phyloP scores from a whole-genome alignment of 129 eudicot species.

The Arctium lappa region DNA sequence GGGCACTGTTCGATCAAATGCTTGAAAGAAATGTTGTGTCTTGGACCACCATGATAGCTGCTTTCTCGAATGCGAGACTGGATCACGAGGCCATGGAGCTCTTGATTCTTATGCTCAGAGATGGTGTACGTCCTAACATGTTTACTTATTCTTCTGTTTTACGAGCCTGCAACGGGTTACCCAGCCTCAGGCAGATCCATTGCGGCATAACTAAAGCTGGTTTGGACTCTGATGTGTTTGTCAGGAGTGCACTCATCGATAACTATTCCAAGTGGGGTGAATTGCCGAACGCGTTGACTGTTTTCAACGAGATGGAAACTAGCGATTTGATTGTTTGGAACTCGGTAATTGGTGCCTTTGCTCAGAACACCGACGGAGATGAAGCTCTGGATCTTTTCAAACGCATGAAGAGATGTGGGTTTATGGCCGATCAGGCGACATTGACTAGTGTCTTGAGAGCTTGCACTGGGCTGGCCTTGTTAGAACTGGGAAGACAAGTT shows the following conservation, averaged over 20 bases:
- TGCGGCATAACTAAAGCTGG: conserved; percentile 54
- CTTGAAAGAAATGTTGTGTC: conserved; percentile 69
- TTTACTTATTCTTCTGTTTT: conserved; percentile 65
- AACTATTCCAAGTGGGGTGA: conserved; percentile 77
- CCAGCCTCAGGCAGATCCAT: conserved; percentile 57
- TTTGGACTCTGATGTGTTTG: conserved; percentile 71
- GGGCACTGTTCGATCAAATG: conserved; percentile 62
- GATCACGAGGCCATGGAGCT: conserved; percentile 38
- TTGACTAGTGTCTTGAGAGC: conserved; percentile 69
- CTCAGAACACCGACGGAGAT: conserved; percentile 68
- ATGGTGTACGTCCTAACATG: conserved; percentile 64
- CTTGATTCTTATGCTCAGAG: conserved; percentile 63
- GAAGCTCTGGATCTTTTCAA: conserved; percentile 63
- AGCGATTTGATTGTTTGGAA: conserved; percentile 75
- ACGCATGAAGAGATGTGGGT: conserved; percentile 64
- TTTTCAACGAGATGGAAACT: conserved; percentile 60
- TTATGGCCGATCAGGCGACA: conserved; percentile 59
- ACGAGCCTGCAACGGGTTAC: conserved; percentile 53
- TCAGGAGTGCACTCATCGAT: conserved; percentile 72
- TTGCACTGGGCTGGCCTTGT: conserved; percentile 55
- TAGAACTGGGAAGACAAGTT: conserved; percentile 70
- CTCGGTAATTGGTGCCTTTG: conserved; percentile 68
- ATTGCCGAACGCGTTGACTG: conserved; percentile 33
- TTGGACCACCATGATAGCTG: conserved; percentile 83
- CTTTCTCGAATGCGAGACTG: conserved; percentile 46